A percentile compares a stretch with the other conserved stretches of the same genome.
Conservation (phyloP, 2,329 filamentous ascomycete species). For the Cryphonectria japonica region DNA sequence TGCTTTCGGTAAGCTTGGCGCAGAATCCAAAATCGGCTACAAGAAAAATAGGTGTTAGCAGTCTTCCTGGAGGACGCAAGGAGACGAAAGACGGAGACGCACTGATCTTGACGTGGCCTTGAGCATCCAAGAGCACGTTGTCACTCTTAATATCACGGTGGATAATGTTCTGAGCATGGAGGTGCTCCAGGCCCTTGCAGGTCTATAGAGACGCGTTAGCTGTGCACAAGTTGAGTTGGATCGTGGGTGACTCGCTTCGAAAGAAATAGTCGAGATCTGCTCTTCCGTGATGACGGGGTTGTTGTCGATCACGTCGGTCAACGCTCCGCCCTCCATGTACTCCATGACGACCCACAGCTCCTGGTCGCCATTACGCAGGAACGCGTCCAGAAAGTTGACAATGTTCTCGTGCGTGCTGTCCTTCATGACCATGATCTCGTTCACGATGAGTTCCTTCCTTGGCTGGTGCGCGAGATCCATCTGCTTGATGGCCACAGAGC, state of each 20-base stretch:
- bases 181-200: slow-evolving; percentile 90
- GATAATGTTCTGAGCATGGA: slow-evolving; percentile 96
- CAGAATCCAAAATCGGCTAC: slow-evolving; percentile 98
- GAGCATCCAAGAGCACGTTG: slow-evolving; percentile 92
- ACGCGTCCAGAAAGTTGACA: slow-evolving; percentile 97
- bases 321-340: slow-evolving; percentile 97
- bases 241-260: slow-evolving; percentile 70
- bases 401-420: slow-evolving; percentile 98
- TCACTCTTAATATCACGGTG: slow-evolving; percentile 99
- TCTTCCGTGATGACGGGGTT: slow-evolving; percentile 93
- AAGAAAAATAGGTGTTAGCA: slow-evolving; percentile 39
- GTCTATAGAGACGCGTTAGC: slow-evolving; percentile 61
- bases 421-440: slow-evolving; percentile 99
- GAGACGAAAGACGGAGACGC: slow-evolving; percentile 46
- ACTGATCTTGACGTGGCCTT: slow-evolving; percentile 98
- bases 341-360: slow-evolving; percentile 99
- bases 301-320: slow-evolving; percentile 99
- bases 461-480: slow-evolving; percentile 99
- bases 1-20: slow-evolving; percentile 95
- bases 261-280: slow-evolving; percentile 96
- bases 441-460: slow-evolving; percentile 96
- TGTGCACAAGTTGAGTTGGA: background rate
- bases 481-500: slow-evolving; percentile 91
- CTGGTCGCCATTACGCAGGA: slow-evolving; percentile 89
- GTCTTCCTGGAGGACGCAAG: background rate